These are phyloP conservation scores for Tillandsia leiboldiana DNA, from an alignment of 176 grass and related monocot genomes.

Conservation along the genomic window DNA sequence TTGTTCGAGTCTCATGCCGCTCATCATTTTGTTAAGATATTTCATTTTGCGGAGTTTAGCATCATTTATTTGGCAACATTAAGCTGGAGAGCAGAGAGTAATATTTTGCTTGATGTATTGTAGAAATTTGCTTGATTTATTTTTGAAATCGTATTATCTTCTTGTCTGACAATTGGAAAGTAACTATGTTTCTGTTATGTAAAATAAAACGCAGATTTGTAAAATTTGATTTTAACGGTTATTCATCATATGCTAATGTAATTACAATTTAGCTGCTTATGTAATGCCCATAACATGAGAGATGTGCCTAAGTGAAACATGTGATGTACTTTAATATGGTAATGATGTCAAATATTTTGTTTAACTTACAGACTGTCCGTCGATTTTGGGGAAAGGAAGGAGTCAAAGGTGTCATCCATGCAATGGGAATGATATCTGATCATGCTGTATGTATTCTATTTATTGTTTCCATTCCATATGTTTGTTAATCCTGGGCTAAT, in stretches of 20 bases:
- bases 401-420: constrained; percentile 67
- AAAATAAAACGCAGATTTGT: no score
- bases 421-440: constrained; percentile 90
- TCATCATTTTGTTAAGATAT: not conserved
- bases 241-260: no score
- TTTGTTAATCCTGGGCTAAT: constrained; percentile 4
- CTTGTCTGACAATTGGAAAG: no score
- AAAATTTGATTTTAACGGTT: no score
- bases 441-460: constrained; percentile 52
- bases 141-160: no score
- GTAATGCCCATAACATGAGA: no score
- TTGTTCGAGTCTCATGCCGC: not conserved
- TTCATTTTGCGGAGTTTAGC: not conserved
- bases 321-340: not conserved
- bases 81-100: no score
- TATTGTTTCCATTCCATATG: constrained; percentile 7
- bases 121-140: no score
- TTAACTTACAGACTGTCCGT: constrained; percentile 57
- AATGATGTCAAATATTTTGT: constrained; percentile 10
- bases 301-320: no score
- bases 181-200: no score
- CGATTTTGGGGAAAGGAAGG: constrained; percentile 84
- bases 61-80: not conserved
- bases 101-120: no score
- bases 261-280: no score